Conservation (phyloP, 257 asterid genomes). For the Anisodus tanguticus region DNA sequence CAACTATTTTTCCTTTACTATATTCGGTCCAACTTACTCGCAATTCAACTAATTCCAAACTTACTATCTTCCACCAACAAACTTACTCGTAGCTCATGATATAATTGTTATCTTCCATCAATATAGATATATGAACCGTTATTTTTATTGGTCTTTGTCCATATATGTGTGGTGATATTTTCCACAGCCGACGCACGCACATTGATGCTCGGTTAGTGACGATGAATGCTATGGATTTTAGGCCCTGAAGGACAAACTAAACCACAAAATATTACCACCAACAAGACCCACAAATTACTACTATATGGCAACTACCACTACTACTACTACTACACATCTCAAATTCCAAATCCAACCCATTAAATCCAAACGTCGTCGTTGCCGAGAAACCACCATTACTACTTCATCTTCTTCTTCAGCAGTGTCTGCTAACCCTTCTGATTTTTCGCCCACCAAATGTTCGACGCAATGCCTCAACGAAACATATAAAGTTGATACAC, state of each 20-base stretch:
- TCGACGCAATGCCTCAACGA: slow-evolving; percentile 32
- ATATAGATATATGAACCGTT: too few species aligned
- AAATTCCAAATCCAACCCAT: slow-evolving; percentile 57
- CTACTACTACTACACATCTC: too few species aligned
- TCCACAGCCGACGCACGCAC: background rate
- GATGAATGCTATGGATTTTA: background rate
- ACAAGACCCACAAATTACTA: background rate
- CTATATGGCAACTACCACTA: slow-evolving; percentile 40
- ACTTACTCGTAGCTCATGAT: too few species aligned
- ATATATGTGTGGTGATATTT: background rate
- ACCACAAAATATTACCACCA: slow-evolving; percentile 2
- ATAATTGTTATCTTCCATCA: too few species aligned
- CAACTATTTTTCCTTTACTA: too few species aligned
- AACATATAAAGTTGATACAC: slow-evolving; percentile 39
- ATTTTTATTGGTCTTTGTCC: background rate
- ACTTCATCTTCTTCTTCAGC: background rate
- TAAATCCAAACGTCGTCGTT: slow-evolving; percentile 72
- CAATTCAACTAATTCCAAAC: too few species aligned
- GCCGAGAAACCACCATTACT: slow-evolving; percentile 73
- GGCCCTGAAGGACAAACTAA: background rate
- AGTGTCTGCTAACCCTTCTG: background rate
- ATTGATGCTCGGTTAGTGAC: background rate
- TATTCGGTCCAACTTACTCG: too few species aligned
- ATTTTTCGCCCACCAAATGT: slow-evolving; percentile 25
- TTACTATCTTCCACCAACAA: too few species aligned